Base-by-base conservation (phyloP, 2,329 filamentous ascomycete genomes). In the Exophiala mesophila region DNA sequence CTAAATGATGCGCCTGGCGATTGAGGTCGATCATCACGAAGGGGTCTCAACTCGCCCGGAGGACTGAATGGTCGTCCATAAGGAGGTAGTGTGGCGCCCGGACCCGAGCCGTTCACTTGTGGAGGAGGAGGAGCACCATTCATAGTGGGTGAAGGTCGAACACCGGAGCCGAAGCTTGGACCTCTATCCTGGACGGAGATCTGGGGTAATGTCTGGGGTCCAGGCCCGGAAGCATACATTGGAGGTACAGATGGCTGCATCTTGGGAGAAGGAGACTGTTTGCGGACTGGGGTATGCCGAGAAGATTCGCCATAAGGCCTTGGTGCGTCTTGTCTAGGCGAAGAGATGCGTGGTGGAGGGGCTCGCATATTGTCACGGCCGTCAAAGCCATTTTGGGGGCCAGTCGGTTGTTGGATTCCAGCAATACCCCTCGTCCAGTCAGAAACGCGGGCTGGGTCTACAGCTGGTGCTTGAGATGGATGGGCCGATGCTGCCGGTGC, bases 1-100 rank as follows among this genome's bases (percentile, higher is more conserved):
- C 84, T 82, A 58, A 92, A 95, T 5, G 80, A 81, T 28, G 87
- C 84, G 58, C 88, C 89, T 45, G 89, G 89, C n/a, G 90, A 96
- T n/a, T 86, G 79, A 66, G 89, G 85, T 47, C 85, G 81, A 59
- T 83, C 87, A 53, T 95, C 89, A 53, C 90, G 78, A 50, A 92
- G 76, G 1, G 85, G 83, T 39, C 88, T 80, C 34, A 88, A 82
- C 53, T 96, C 90, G 37, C 84, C 79, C n/a, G 86, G 79, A 46
- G 89, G 86, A 62, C 85, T 94, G 56, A 80, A 80, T 20, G 82
- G 78, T 44, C 77, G 73, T 44, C 82, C 80, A 68, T 90, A 95
- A 13, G 83, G 78, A 55, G 86, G 82, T 56, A 88, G 67, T 33
- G 78, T 72, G 13, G 73, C 78, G 24, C 59, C 56, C 41, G 59